Base-by-base conservation (phyloP, 805 yeast genomes). In the Ogataea allantospora region DNA sequence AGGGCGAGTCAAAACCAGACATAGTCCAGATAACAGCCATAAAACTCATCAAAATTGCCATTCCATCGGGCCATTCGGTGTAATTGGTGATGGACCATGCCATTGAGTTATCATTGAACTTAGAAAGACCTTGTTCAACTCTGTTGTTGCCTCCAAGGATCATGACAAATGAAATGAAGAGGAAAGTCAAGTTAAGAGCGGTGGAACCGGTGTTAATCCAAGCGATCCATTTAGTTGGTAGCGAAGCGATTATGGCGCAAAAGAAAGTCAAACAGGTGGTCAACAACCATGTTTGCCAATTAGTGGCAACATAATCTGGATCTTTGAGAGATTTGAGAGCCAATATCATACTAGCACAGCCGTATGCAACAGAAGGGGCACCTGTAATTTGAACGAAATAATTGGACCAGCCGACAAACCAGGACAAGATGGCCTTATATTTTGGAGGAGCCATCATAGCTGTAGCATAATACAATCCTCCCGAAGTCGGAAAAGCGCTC, bases 1-100 rank as follows among this genome's bases (percentile, higher is more conserved):
- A 80, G 0, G 87, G 83, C 13, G 84, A 77, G 54, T 81, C 87
- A 54, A 77, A 81, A 11, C 86, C 87, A 37, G 81, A 72, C 85
- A 80, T 79, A 30, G 82, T 75, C 81, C 82, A 77, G 42, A 76
- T 73, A 31, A 71, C 78, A 19, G 81, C 77, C 48, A 75, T 54
- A 58, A 77, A 77, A 5, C 76, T 66, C 68, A 75, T 66, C 41
- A 78, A 56, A 54, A 75, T 65, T 19, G 79, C 71, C 34, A 78
- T 66, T 38, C 85, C 85, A 30, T 66, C 63, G 11, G 83, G 80
- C 67, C 73, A 78, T 28, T 75, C 81, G 11, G 83, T 75, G 46
- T 65, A 73, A 57, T 78, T 78, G 31, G 65, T 54, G 37, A 75
- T 66, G 3, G 65, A 61, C 83, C 83, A 78, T 3, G 80, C 82